Conservation (phyloP, 352 stramenopile species). For the Phytopythium sindhum region DNA sequence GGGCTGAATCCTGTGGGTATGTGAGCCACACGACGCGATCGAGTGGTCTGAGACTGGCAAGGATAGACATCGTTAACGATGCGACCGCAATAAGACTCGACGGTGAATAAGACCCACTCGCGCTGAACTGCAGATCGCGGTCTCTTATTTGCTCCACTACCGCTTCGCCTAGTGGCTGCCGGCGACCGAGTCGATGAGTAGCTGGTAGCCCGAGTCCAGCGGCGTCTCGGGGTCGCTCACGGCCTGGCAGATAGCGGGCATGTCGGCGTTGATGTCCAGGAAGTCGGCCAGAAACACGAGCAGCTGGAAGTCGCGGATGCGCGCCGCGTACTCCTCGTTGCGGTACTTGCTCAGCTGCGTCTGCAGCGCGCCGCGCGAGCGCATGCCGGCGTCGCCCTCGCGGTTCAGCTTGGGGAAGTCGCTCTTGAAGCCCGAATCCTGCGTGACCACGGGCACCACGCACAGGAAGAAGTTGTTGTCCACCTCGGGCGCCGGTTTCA, state of each 20-base stretch:
- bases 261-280: constrained; percentile 89
- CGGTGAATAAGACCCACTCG: background rate
- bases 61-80: too few relatives aligned
- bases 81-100: too few relatives aligned
- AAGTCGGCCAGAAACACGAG: constrained; percentile 94
- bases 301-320: constrained; percentile 96
- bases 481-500: constrained; percentile 87
- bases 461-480: constrained; percentile 99
- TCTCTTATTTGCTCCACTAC: too few relatives aligned
- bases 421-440: constrained; percentile 90
- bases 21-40: too few relatives aligned
- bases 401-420: constrained; percentile 95
- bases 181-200: constrained; percentile 95
- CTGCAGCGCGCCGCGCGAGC: constrained; percentile 91
- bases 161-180: constrained; percentile 55
- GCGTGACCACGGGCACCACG: constrained; percentile 94
- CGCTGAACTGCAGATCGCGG: too few relatives aligned
- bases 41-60: too few relatives aligned
- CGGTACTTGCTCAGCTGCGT: constrained; percentile 81
- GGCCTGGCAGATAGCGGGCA: constrained; percentile 91
- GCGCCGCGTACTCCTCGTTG: constrained; percentile 73
- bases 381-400: constrained; percentile 53
- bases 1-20: too few relatives aligned
- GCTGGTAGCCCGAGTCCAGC: constrained; percentile 94
- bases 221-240: constrained; percentile 84